Evolutionary conservation across 345 rosid species (phyloP), one percentile per base, ranked within the genome.

Genomic region (Psidium friedrichsthalianum): DNA sequence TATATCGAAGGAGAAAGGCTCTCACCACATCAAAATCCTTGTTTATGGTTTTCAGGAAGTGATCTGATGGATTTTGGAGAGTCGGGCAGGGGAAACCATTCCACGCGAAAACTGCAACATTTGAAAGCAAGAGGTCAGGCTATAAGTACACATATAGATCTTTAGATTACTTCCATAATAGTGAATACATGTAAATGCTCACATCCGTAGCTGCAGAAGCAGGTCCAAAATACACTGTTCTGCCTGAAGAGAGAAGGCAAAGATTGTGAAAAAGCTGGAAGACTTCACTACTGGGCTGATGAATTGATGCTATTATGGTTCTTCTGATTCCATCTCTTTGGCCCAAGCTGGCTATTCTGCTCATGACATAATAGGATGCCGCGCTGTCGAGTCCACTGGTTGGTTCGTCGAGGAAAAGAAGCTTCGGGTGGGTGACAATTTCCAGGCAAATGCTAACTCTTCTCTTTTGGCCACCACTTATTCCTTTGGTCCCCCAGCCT

Each of bases 371-470:
- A 83, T 74, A 92, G 11, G 94, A 92, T 4, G 93, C 91, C 1
- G 94, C 95, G 40, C 93, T 89, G 40, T 93, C 94, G 0, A 93
- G 90, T 15, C 93, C 95, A 49, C 93, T 91, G 4, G 95, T 93
- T 2, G 93, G 94, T 85, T 90, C 92, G 5, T 92, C 94, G 1
- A 92, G 91, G 87, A 93, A 93, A 47, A 93, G 85, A 22, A 92
- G 92, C 88, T 89, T 88, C 0, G 94, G 95, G 1, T 92, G 56
- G 3, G 90, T 92, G 51, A 93, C 82, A 86, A 93, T 89, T 85
- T 93, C 94, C n/a, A 90, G 89, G 86, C 94, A 93, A 78, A 92
- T 93, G 86, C 92, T 91, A 29, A 92, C 94, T 85, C 93, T 88
- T 85, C 93, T 84, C 87, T 91, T 93, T 49, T 92, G 93, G 29